Conservation (phyloP, 768 basidiomycete species). For the Termitomyces sp. region DNA sequence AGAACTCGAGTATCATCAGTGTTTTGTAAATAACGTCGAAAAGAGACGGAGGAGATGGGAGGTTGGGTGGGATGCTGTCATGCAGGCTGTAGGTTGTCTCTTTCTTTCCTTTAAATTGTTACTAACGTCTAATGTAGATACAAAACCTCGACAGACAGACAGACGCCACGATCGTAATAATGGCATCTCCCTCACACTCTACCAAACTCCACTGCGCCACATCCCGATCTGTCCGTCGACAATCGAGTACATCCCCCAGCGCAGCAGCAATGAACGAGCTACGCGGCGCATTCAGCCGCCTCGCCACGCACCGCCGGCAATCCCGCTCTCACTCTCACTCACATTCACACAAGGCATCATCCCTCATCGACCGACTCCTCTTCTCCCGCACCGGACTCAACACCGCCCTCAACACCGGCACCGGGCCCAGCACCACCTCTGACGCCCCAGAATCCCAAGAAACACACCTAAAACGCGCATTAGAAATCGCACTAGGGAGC, state of each 20-base stretch:
- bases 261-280: constrained; percentile 48
- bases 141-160: constrained; percentile 76
- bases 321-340: constrained; percentile 26
- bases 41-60: constrained; percentile 72
- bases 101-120: background rate
- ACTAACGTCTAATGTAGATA: constrained; percentile 42
- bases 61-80: constrained; percentile 66
- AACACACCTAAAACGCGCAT: constrained; percentile 59
- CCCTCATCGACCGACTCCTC: constrained; percentile 45
- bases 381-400: constrained; percentile 31
- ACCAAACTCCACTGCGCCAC: constrained; percentile 58
- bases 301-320: constrained; percentile 50
- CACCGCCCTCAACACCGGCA: constrained; percentile 52
- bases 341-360: constrained; percentile 13
- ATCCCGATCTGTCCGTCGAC: constrained; percentile 65
- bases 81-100: constrained; percentile 52
- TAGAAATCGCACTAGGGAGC: constrained; percentile 65
- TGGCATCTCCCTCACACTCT: constrained; percentile 72
- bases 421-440: no score
- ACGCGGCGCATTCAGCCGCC: constrained; percentile 50
- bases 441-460: constrained; percentile 53
- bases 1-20: constrained; percentile 72
- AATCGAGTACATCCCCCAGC: constrained; percentile 31
- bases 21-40: constrained; percentile 58
- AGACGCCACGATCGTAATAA: constrained; percentile 67